Percentiles rank a stretch among this genome's conserved stretches.
These are phyloP conservation scores for Cyclostephanos invisitatus DNA, from an alignment of 108 stramenopile genomes.

Conservation along the genomic window DNA sequence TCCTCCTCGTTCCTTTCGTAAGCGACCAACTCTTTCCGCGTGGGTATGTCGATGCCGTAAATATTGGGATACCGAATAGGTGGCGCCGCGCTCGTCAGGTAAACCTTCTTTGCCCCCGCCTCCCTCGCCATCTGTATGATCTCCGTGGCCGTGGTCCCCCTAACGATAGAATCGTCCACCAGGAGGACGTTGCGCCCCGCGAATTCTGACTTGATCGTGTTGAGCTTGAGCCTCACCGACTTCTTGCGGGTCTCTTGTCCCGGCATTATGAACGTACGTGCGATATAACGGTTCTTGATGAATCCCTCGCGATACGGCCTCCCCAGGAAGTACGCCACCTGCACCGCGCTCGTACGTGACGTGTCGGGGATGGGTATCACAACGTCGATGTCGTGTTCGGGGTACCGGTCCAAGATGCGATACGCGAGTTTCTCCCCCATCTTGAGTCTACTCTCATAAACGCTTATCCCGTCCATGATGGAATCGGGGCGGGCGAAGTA, in stretches of 20 bases:
- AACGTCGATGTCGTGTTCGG: slow-evolving; percentile 96
- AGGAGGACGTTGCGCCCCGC: slow-evolving; percentile 89
- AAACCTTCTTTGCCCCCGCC: slow-evolving; percentile 96
- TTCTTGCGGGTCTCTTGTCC: slow-evolving; percentile 96
- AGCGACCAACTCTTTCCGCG: slow-evolving; percentile 93
- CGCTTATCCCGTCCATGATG: slow-evolving; percentile 96
- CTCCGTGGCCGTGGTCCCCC: slow-evolving; percentile 96
- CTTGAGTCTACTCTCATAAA: slow-evolving; percentile 95
- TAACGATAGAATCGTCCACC: slow-evolving; percentile 97
- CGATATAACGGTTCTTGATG: slow-evolving; percentile 99
- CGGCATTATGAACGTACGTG: slow-evolving; percentile 99
- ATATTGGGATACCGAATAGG: slow-evolving; percentile 99
- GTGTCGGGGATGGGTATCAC: slow-evolving; percentile 99
- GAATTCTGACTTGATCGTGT: slow-evolving; percentile 95
- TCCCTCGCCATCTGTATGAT: slow-evolving; percentile 99
- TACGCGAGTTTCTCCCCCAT: slow-evolving; percentile 98
- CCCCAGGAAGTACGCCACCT: slow-evolving; percentile 85
- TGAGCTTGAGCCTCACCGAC: slow-evolving; percentile 97
- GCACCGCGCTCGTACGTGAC: slow-evolving; percentile 91
- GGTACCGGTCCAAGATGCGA: slow-evolving; percentile 75
- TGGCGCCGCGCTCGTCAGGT: slow-evolving; percentile 93
- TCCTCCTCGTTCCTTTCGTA: slow-evolving; percentile 86
- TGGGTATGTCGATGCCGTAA: slow-evolving; percentile 99
- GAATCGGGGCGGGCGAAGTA: slow-evolving; percentile 99
- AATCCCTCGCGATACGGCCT: slow-evolving; percentile 97